phyloP scores from a whole-genome alignment of 225 moss, liverwort and hornwort species.

The Physcomitrellopsis africana region DNA sequence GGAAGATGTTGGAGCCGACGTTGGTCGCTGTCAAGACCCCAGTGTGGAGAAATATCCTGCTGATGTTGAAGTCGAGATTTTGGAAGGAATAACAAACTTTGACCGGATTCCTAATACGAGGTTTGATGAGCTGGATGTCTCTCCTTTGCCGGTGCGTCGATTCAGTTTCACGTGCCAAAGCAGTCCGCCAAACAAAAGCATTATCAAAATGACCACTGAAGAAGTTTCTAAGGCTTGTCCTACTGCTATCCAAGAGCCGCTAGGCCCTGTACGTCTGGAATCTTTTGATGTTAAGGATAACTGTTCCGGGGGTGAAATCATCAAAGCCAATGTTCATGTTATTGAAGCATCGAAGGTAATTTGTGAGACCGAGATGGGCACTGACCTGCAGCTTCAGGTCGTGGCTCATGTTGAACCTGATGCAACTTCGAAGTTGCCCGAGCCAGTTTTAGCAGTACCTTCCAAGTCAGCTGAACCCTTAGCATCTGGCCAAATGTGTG shows the following conservation, averaged over 20 bases:
- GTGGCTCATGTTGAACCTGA: constrained; percentile 30
- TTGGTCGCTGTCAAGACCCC: constrained; percentile 18
- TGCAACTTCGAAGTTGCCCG: constrained; percentile 12
- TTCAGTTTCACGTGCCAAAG: constrained; percentile 77
- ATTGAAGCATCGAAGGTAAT: constrained; percentile 20
- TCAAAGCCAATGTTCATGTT: constrained; percentile 21
- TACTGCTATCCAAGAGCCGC: constrained; percentile 14
- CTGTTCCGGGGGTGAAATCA: constrained; percentile 21
- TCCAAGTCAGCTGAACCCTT: constrained; percentile 29
- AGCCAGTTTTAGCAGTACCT: constrained; percentile 26
- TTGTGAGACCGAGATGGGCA: constrained; percentile 23
- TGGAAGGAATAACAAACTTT: constrained; percentile 39
- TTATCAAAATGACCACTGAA: constrained; percentile 14
- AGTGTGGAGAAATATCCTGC: constrained; percentile 28
- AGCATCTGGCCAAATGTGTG: constrained; percentile 25
- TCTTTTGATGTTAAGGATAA: constrained; percentile 30
- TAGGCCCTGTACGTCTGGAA: constrained; percentile 21
- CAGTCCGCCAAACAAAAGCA: constrained; percentile 36
- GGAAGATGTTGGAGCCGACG: constrained; percentile 28
- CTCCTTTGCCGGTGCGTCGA: constrained; percentile 90
- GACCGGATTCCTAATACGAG: constrained; percentile 42
- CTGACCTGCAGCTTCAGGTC: constrained; percentile 18
- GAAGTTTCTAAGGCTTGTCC: constrained; percentile 23
- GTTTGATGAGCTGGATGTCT: constrained; percentile 60
- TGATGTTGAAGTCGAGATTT: constrained; percentile 24